Conservation (phyloP, 2,329 filamentous ascomycete species). For the Domatiomyces globalis region DNA sequence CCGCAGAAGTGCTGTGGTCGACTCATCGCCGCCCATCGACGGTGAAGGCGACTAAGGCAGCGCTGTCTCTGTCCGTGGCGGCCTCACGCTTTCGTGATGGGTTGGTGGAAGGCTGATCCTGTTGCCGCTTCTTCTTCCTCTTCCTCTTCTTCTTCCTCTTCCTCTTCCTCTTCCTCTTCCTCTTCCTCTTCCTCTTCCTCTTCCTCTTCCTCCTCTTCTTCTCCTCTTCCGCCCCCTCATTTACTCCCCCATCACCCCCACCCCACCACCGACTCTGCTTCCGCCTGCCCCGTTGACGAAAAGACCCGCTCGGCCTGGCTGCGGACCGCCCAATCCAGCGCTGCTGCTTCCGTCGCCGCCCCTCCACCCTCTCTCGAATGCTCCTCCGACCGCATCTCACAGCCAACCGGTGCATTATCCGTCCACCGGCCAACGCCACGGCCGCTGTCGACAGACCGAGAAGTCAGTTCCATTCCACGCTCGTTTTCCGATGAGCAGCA, state of each 20-base stretch:
- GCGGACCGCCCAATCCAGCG: constrained; percentile 23
- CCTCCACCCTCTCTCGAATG: constrained; percentile 9
- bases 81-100: constrained; percentile 7
- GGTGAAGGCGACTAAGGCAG: constrained; percentile 3
- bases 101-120: constrained; percentile 20
- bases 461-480: constrained; percentile 66
- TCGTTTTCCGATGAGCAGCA: constrained; percentile 23
- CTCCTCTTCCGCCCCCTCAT: constrained; percentile 14
- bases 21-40: background rate
- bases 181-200: constrained; percentile 24
- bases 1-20: too few relatives aligned
- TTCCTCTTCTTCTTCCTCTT: constrained; percentile 21
- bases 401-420: constrained; percentile 14
- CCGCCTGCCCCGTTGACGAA: constrained; percentile 75
- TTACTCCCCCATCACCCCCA: constrained; percentile 20
- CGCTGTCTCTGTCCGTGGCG: background rate
- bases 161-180: constrained; percentile 17
- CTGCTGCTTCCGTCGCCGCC: constrained; percentile 9
- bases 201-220: constrained; percentile 17
- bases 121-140: constrained; percentile 9
- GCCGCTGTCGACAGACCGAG: constrained; percentile 52
- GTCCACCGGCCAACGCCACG: constrained; percentile 11
- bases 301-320: constrained; percentile 82
- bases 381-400: constrained; percentile 19
- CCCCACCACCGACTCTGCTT: constrained; percentile 23